Percentiles rank a stretch among this genome's conserved stretches.
Conservation (phyloP, 257 asterid genomes). For the Forsythia viridissima region DNA sequence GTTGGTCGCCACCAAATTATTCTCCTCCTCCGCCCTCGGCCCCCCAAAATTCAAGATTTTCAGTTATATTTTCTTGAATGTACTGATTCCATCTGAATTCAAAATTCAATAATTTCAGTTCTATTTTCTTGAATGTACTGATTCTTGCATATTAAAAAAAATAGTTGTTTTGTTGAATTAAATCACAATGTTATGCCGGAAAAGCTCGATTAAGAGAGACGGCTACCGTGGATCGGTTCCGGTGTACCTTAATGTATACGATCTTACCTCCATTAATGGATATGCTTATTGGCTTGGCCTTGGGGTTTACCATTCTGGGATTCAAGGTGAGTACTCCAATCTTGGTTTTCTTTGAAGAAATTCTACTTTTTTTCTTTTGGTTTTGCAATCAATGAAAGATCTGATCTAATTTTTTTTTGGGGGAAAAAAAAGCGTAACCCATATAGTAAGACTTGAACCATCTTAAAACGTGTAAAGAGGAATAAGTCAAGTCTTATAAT, state of each 20-base stretch:
- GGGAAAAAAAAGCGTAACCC: no score
- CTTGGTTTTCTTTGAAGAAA: background rate
- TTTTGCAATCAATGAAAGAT: background rate
- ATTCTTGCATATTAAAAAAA: background rate
- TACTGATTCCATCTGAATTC: background rate
- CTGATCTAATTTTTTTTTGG: background rate
- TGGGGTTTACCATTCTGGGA: conserved; percentile 51
- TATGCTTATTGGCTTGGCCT: conserved; percentile 55
- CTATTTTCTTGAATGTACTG: background rate
- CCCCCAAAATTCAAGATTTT: background rate
- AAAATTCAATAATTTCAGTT: background rate
- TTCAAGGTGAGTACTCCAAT: conserved; percentile 39
- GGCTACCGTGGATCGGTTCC: conserved; percentile 36
- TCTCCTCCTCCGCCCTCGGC: background rate
- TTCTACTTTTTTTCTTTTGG: background rate
- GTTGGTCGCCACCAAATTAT: conserved; percentile 14
- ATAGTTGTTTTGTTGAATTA: background rate
- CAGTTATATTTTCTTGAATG: background rate
- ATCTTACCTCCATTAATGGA: conserved; percentile 43
- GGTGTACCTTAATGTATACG: conserved; percentile 44
- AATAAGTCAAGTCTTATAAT: no score
- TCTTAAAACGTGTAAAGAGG: no score
- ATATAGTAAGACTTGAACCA: no score
- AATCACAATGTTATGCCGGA: conserved; percentile 34
- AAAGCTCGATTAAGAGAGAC: conserved; percentile 20